Conservation (phyloP, 2,329 filamentous ascomycete species). For the Epichloe sp. region DNA sequence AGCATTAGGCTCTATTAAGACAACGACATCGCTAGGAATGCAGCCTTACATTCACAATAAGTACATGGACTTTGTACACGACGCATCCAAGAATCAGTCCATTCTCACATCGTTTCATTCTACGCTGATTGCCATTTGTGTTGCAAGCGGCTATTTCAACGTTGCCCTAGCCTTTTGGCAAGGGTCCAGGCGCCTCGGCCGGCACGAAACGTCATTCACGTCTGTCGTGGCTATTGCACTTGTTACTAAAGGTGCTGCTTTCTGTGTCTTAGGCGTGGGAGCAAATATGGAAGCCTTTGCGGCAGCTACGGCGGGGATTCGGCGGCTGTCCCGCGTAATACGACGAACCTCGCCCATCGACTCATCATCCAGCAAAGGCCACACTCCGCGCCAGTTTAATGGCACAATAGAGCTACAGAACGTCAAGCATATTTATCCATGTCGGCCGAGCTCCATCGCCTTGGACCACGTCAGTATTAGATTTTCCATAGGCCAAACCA, state of each 20-base stretch:
- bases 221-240: constrained; percentile 15
- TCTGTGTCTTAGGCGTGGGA: constrained; percentile 5
- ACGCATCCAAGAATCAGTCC: neutral
- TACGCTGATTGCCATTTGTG: constrained; percentile 2
- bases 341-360: constrained; percentile 21
- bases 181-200: constrained; percentile 20
- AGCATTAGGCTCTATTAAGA: neutral
- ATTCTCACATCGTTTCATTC: neutral
- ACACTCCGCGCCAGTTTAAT: constrained; percentile 9
- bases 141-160: constrained; percentile 22
- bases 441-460: constrained; percentile 30
- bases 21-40: neutral
- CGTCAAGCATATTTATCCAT: constrained; percentile 37
- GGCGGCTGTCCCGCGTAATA: constrained; percentile 22
- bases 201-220: constrained; percentile 20
- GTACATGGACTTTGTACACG: neutral
- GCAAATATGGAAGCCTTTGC: constrained; percentile 16
- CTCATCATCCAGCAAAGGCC: constrained; percentile 17
- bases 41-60: neutral
- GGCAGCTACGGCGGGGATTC: constrained; percentile 21
- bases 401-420: constrained; percentile 29
- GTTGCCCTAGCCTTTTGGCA: constrained; percentile 28
- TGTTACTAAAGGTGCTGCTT: constrained; percentile 3
- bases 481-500: constrained; percentile 29
- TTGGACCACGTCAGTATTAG: constrained; percentile 21